These are phyloP conservation scores for Periconia digitata DNA, from an alignment of 2,329 filamentous ascomycete species.

Conservation along the genomic window DNA sequence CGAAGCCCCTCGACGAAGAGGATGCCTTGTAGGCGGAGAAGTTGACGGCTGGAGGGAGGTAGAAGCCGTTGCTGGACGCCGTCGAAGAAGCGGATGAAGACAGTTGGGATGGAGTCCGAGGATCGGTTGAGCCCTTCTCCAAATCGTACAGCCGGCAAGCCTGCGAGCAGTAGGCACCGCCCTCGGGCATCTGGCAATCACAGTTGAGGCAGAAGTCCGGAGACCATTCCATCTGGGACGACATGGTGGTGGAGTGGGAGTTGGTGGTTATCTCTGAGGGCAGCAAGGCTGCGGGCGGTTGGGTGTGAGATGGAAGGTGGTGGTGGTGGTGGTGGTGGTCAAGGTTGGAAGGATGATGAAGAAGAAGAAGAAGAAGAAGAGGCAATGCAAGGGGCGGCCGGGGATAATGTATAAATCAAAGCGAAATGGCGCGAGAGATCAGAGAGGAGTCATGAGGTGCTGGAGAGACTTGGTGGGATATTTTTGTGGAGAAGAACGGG, in stretches of 20 bases:
- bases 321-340: not conserved
- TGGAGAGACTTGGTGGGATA: not conserved
- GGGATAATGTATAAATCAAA: not conserved
- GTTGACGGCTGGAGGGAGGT: conserved; percentile 74
- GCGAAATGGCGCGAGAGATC: not conserved
- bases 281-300: not conserved
- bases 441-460: conserved; percentile 15
- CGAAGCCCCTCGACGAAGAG: conserved; percentile 46
- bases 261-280: conserved; percentile 4
- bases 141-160: conserved; percentile 85
- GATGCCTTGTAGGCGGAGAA: conserved; percentile 66
- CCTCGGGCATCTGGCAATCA: conserved; percentile 78
- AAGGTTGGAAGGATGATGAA: not conserved
- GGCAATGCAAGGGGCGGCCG: not conserved
- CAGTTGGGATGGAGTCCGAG: conserved; percentile 43
- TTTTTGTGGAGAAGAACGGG: conserved; percentile 3
- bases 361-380: conserved; percentile 1
- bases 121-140: conserved; percentile 61
- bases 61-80: conserved; percentile 60
- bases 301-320: not conserved
- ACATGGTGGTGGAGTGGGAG: conserved; percentile 24
- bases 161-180: conserved; percentile 87
- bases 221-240: conserved; percentile 66
- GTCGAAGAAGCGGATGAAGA: conserved; percentile 58
- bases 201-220: conserved; percentile 93